Evolutionary conservation across 2,329 filamentous ascomycete species (phyloP).

Genomic region (Penicillium sp.): DNA sequence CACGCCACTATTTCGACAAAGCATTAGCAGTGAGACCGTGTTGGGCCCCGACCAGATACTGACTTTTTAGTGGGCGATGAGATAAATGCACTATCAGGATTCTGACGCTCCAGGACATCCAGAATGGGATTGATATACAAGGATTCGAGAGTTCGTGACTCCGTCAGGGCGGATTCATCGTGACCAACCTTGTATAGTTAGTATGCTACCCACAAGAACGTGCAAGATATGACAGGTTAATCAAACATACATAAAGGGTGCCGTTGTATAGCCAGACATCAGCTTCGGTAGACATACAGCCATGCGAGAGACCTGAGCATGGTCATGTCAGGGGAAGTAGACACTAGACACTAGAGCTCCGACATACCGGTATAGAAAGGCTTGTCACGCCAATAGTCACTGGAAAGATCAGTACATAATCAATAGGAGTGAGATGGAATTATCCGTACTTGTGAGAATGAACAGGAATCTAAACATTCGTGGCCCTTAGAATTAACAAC

Average conservation of each 20-base stretch:
- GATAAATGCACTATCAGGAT: constrained; percentile 46
- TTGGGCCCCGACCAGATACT: constrained; percentile 4
- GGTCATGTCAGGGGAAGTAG: constrained; percentile 14
- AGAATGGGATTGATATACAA: constrained; percentile 55
- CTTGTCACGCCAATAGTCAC: constrained; percentile 49
- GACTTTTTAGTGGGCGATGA: constrained; percentile 43
- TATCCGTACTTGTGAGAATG: constrained; percentile 36
- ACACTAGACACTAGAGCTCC: constrained; percentile 21
- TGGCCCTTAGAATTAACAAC: constrained; percentile 5
- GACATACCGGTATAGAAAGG: constrained; percentile 40
- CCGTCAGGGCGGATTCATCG: constrained; percentile 44
- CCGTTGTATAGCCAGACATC: constrained; percentile 54
- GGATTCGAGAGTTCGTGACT: constrained; percentile 46
- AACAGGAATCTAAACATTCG: constrained; percentile 29
- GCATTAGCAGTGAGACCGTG: not conserved
- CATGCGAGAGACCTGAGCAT: constrained; percentile 45
- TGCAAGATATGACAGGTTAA: not conserved
- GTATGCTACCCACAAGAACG: not conserved
- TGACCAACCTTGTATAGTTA: constrained; percentile 45
- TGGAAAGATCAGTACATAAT: not conserved
- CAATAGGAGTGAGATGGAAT: not conserved
- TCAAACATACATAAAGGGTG: constrained; percentile 43
- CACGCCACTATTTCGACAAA: constrained; percentile 40
- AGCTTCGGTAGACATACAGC: constrained; percentile 51
- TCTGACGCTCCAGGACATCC: constrained; percentile 48